Evolutionary conservation across 2,329 filamentous ascomycete species (phyloP).

Genomic region (Ophiosphaerella herpotricha): DNA sequence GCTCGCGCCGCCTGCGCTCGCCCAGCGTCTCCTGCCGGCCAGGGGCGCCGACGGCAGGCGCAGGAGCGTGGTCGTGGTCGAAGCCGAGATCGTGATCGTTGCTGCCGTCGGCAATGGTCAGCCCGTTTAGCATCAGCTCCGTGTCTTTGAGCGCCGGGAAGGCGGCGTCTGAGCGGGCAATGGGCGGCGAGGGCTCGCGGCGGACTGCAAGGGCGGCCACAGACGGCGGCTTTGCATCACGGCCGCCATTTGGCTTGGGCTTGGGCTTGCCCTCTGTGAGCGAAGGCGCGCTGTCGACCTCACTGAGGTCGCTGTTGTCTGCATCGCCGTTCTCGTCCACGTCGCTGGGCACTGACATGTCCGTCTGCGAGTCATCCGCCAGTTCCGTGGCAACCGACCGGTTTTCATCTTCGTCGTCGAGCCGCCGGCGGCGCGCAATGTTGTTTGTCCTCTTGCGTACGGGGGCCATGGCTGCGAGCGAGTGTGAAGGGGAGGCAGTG

Average conservation of each 20-base stretch:
- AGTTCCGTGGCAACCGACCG: slow-evolving; percentile 53
- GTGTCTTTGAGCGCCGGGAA: slow-evolving; percentile 60
- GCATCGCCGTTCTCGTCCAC: slow-evolving; percentile 62
- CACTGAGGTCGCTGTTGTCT: slow-evolving; percentile 63
- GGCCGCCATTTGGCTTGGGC: slow-evolving; percentile 43
- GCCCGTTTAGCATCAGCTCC: slow-evolving; percentile 64
- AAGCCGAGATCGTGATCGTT: slow-evolving; percentile 54
- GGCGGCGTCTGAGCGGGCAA: slow-evolving; percentile 43
- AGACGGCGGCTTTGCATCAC: slow-evolving; percentile 37
- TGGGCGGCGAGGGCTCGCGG: slow-evolving; percentile 37
- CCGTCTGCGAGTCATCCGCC: slow-evolving; percentile 67
- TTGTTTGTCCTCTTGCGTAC: slow-evolving; percentile 42
- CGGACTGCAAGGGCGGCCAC: slow-evolving; percentile 26
- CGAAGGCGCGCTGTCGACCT: slow-evolving; percentile 50
- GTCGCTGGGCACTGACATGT: slow-evolving; percentile 62
- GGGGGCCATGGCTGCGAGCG: slow-evolving; percentile 40
- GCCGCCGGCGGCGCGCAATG: slow-evolving; percentile 45
- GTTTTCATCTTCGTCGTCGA: slow-evolving; percentile 47
- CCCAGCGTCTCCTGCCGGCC: slow-evolving; percentile 60
- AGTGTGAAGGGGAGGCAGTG: slow-evolving; percentile 6
- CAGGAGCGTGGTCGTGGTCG: slow-evolving; percentile 50
- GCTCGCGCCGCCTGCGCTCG: slow-evolving; percentile 78
- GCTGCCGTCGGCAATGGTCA: slow-evolving; percentile 53
- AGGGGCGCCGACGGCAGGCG: slow-evolving; percentile 45
- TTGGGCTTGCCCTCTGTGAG: slow-evolving; percentile 44